phyloP scores from a whole-genome alignment of 129 eudicot genomes.

The Lactuca saligna region DNA sequence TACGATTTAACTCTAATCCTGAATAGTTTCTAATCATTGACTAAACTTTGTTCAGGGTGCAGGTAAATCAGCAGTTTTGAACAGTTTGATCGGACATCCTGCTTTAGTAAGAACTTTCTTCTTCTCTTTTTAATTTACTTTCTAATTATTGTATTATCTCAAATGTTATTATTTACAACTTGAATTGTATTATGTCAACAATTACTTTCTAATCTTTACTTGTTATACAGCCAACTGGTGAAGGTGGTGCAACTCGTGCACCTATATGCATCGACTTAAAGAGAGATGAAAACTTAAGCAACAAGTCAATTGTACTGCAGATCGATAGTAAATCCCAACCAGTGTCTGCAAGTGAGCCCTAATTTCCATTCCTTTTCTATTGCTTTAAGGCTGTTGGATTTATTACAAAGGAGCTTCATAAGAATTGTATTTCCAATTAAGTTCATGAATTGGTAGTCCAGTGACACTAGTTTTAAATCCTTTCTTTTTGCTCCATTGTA shows the following conservation, averaged over 20 bases:
- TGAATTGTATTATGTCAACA: conserved; percentile 5
- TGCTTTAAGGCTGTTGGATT: conserved; percentile 17
- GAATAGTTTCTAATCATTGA: conserved; percentile 18
- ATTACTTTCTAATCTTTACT: not conserved
- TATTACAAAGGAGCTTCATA: conserved; percentile 6
- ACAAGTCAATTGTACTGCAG: conserved; percentile 78
- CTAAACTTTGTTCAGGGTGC: conserved; percentile 71
- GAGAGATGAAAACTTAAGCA: conserved; percentile 85
- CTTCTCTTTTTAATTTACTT: conserved; percentile 1
- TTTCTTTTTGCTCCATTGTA: conserved; percentile 25
- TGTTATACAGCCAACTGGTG: conserved; percentile 88
- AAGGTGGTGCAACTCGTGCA: conserved; percentile 98
- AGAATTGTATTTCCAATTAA: not conserved
- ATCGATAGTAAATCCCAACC: conserved; percentile 90
- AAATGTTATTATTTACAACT: not conserved
- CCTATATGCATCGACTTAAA: conserved; percentile 80
- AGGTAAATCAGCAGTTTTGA: conserved; percentile 97
- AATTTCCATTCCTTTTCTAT: conserved; percentile 16
- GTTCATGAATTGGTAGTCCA: conserved; percentile 18
- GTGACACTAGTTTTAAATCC: conserved; percentile 13
- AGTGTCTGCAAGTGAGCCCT: conserved; percentile 94
- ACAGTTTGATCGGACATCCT: conserved; percentile 98
- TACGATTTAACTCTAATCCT: not conserved
- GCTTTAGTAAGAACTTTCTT: conserved; percentile 61
- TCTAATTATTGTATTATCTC: not conserved